A percentile compares a stretch with the other conserved stretches of the same genome.
Conservation (phyloP, 78 protist species). For the Dictyostelium capitatum region DNA sequence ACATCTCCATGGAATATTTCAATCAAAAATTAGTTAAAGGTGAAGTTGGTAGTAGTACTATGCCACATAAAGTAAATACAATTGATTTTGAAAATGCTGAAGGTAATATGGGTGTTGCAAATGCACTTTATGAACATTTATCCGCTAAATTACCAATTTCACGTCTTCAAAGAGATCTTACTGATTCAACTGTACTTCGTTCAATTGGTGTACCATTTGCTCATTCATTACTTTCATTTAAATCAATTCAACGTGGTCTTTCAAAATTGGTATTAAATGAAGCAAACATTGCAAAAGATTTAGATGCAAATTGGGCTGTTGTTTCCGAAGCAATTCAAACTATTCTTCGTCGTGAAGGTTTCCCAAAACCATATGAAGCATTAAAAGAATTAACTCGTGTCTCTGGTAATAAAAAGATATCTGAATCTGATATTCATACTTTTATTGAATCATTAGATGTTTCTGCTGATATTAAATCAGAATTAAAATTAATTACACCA, state of each 20-base stretch:
- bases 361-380: slow-evolving; percentile 92
- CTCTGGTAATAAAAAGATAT: slow-evolving; percentile 70
- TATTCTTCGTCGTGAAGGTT: slow-evolving; percentile 89
- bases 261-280: slow-evolving; percentile 83
- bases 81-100: slow-evolving; percentile 97
- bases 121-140: slow-evolving; percentile 90
- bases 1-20: slow-evolving; percentile 91
- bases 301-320: slow-evolving; percentile 93
- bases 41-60: slow-evolving; percentile 94
- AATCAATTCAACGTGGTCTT: slow-evolving; percentile 85
- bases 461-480: slow-evolving; percentile 67
- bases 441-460: slow-evolving; percentile 85
- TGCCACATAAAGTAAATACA: slow-evolving; percentile 97
- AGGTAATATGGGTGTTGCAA: slow-evolving; percentile 96
- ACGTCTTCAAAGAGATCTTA: slow-evolving; percentile 94
- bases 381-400: slow-evolving; percentile 87
- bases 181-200: slow-evolving; percentile 93
- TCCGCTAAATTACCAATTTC: slow-evolving; percentile 91
- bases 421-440: slow-evolving; percentile 51
- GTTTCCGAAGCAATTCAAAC: slow-evolving; percentile 94
- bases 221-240: slow-evolving; percentile 81
- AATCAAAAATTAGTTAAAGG: slow-evolving; percentile 86
- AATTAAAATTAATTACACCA: slow-evolving; percentile 85
- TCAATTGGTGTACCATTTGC: slow-evolving; percentile 89
- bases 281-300: slow-evolving; percentile 59